Percentiles rank a stretch among this genome's conserved stretches.
phyloP scores from a whole-genome alignment of 2,329 filamentous ascomycete genomes.

The Colletotrichum neosansevieriae region DNA sequence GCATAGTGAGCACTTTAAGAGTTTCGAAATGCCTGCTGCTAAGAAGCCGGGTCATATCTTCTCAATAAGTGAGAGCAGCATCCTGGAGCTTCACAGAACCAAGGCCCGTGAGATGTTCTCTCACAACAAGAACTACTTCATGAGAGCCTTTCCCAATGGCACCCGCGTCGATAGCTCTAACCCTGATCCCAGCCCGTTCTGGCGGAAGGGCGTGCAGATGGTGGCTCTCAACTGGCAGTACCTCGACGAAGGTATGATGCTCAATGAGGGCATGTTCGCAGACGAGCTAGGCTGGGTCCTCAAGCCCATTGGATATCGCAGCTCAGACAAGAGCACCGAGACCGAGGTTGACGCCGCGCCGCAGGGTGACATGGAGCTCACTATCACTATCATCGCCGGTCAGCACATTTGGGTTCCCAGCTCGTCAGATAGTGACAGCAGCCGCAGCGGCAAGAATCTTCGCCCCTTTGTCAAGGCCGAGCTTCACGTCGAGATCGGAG shows the following conservation, averaged over 20 bases:
- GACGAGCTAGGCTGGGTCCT: constrained; percentile 86
- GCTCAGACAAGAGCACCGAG: constrained; percentile 53
- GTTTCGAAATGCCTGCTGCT: constrained; percentile 74
- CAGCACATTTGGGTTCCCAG: constrained; percentile 76
- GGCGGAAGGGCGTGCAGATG: constrained; percentile 97
- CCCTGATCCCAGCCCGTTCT: constrained; percentile 90
- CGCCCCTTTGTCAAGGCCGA: constrained; percentile 83
- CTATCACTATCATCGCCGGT: constrained; percentile 80
- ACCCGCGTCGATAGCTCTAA: constrained; percentile 89
- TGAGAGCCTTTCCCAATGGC: constrained; percentile 90
- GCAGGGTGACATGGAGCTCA: constrained; percentile 72
- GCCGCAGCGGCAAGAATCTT: constrained; percentile 55
- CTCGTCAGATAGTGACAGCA: constrained; percentile 46
- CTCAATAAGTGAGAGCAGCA: constrained; percentile 87
- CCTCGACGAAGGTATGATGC: constrained; percentile 92
- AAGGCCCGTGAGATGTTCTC: constrained; percentile 81
- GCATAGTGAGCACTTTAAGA: constrained; percentile 83
- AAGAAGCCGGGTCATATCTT: constrained; percentile 79
- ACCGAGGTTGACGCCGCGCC: constrained; percentile 60
- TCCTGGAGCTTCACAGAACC: constrained; percentile 68
- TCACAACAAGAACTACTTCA: constrained; percentile 89
- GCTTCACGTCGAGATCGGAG: constrained; percentile 78
- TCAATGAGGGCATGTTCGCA: constrained; percentile 98
- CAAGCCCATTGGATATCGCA: constrained; percentile 82
- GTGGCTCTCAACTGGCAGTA: constrained; percentile 98